Percentiles rank a stretch among this genome's conserved stretches.
Conservation (phyloP, 495 filamentous ascomycete species). For the Melanomma pulvis-pyrius region DNA sequence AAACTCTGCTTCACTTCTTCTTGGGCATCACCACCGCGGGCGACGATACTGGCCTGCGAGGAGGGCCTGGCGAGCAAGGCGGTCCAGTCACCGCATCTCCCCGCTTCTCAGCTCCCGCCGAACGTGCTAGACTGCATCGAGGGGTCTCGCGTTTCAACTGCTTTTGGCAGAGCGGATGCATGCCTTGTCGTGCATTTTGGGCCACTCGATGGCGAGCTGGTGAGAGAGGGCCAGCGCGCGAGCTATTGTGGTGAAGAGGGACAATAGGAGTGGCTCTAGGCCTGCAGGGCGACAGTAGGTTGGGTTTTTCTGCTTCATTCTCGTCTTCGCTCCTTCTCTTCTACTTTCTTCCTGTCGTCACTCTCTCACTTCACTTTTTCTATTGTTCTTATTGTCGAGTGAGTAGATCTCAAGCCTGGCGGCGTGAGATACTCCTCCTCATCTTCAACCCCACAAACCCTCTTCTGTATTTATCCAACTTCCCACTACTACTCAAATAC, state of each 20-base stretch:
- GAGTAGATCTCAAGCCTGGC: conserved; percentile 27
- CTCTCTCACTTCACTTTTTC: conserved; percentile 13
- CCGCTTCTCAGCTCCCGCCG: conserved; percentile 13
- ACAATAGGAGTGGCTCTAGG: neutral
- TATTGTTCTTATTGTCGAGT: conserved; percentile 37
- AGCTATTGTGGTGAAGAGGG: conserved; percentile 8
- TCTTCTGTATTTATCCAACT: conserved; percentile 15
- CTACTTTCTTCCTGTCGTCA: conserved; percentile 28
- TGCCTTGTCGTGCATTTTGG: conserved; percentile 23
- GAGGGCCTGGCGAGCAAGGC: conserved; percentile 9
- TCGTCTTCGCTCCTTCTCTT: conserved; percentile 12
- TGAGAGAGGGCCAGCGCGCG: conserved; percentile 29
- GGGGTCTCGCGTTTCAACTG: conserved; percentile 28
- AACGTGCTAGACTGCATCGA: conserved; percentile 24
- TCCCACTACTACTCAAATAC: neutral
- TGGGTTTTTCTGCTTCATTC: conserved; percentile 9
- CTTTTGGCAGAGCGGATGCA: conserved; percentile 13
- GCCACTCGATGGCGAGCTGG: conserved; percentile 28
- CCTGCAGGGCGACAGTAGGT: too few relatives aligned
- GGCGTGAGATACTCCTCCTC: conserved; percentile 30
- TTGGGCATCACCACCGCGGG: conserved; percentile 14
- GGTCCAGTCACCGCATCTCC: conserved; percentile 12
- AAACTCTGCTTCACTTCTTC: conserved; percentile 29
- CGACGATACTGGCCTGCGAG: conserved; percentile 28
- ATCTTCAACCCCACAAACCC: too few relatives aligned